A percentile compares a stretch with the other conserved stretches of the same genome.
Conservation (phyloP, 768 basidiomycete genomes). For the Boletus rufocinnamomeus region DNA sequence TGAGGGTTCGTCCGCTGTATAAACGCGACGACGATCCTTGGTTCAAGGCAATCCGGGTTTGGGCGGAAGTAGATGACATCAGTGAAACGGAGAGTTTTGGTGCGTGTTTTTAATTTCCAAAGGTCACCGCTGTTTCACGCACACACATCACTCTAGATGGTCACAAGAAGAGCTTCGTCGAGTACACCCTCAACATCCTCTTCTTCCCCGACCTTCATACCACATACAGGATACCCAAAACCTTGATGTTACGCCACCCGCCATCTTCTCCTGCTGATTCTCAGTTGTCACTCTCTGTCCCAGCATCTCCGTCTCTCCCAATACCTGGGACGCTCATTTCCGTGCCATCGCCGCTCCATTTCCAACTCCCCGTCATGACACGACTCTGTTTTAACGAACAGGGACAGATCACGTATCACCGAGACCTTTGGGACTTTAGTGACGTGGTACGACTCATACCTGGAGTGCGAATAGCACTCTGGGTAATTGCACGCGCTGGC, state of each 20-base stretch:
- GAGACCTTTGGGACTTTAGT: conserved; percentile 80
- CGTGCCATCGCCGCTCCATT: conserved; percentile 70
- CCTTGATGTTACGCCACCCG: conserved; percentile 37
- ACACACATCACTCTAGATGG: conserved; percentile 52
- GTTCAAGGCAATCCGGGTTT: conserved; percentile 66
- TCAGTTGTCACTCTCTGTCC: conserved; percentile 28
- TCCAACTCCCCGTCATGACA: conserved; percentile 70
- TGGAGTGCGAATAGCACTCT: conserved; percentile 65
- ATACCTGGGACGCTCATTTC: conserved; percentile 60
- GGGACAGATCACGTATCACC: conserved; percentile 76
- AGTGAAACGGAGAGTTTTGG: conserved; percentile 82
- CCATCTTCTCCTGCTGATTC: conserved; percentile 34
- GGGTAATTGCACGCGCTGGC: conserved; percentile 64
- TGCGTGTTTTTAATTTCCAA: conserved; percentile 32
- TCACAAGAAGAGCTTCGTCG: conserved; percentile 69
- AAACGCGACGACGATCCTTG: conserved; percentile 41
- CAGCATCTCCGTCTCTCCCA: conserved; percentile 50
- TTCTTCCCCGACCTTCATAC: conserved; percentile 72
- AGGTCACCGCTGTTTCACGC: background rate
- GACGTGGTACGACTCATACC: conserved; percentile 76
- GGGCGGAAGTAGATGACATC: conserved; percentile 75
- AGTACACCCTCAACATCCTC: conserved; percentile 78
- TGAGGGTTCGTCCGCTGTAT: conserved; percentile 40
- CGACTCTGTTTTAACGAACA: conserved; percentile 79
- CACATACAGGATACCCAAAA: conserved; percentile 42